Evolutionary conservation across 768 basidiomycete genomes (phyloP).

Genomic region (Mycena amicta): DNA sequence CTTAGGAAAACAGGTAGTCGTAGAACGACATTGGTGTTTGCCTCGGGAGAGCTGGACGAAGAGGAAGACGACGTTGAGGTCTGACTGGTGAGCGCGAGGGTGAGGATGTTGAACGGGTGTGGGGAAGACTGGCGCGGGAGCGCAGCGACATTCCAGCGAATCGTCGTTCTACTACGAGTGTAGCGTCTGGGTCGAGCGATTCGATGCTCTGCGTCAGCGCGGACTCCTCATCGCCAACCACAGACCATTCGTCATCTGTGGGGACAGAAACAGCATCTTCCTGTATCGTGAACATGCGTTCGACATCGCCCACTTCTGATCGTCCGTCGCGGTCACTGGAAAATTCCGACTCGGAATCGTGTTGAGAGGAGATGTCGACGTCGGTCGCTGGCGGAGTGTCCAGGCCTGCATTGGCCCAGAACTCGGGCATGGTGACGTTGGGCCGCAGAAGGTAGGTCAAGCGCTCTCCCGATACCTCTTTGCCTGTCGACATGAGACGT

Average conservation of each 20-base stretch:
- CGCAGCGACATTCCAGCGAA: constrained; percentile 25
- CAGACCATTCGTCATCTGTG: constrained; percentile 40
- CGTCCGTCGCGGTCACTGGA: constrained; percentile 52
- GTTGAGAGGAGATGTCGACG: constrained; percentile 54
- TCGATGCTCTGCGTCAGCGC: constrained; percentile 34
- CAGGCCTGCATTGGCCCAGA: constrained; percentile 41
- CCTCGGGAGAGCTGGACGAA: neutral
- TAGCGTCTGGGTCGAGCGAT: constrained; percentile 37
- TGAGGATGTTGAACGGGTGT: constrained; percentile 49
- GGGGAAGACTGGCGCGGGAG: constrained; percentile 32
- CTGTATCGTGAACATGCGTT: constrained; percentile 22
- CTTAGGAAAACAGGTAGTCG: constrained; percentile 49
- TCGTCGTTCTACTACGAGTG: constrained; percentile 24
- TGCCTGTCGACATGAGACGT: constrained; percentile 42
- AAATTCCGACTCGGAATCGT: constrained; percentile 55
- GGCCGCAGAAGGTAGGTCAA: constrained; percentile 83
- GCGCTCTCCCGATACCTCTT: constrained; percentile 58
- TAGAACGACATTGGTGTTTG: constrained; percentile 35
- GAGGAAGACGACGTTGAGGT: constrained; percentile 12
- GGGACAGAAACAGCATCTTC: constrained; percentile 24
- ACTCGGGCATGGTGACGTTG: constrained; percentile 65
- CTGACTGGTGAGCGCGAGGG: constrained; percentile 59
- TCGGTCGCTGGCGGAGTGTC: constrained; percentile 80
- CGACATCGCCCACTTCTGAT: constrained; percentile 40
- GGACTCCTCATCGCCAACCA: constrained; percentile 27